Conservation (phyloP, 2,329 filamentous ascomycete genomes). For the Ophiostoma piceae region DNA sequence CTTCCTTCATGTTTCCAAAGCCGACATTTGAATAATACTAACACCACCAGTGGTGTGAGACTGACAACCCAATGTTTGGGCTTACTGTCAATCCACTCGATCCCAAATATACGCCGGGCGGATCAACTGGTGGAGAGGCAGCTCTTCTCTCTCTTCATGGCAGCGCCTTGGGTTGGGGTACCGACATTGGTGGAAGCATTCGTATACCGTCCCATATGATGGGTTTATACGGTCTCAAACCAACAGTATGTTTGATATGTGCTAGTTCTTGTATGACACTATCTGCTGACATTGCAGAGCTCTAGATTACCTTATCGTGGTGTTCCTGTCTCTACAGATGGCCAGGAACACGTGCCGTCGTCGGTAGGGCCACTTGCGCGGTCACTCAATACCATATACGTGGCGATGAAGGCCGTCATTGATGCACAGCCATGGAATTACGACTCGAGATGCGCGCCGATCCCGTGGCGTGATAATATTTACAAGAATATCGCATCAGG, state of each 20-base stretch:
- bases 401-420: slow-evolving; percentile 51
- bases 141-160: slow-evolving; percentile 35
- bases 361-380: slow-evolving; percentile 61
- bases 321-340: slow-evolving; percentile 38
- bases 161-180: slow-evolving; percentile 45
- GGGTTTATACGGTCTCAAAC: slow-evolving; percentile 34
- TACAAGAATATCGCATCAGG: slow-evolving; percentile 42
- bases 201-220: slow-evolving; percentile 35
- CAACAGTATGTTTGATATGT: slow-evolving; percentile 27
- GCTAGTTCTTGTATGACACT: slow-evolving; percentile 36
- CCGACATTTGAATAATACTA: not conserved
- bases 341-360: slow-evolving; percentile 36
- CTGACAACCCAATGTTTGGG: slow-evolving; percentile 37
- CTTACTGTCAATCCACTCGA: slow-evolving; percentile 36
- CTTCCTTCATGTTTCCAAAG: not conserved
- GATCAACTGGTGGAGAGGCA: slow-evolving; percentile 38
- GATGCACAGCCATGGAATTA: slow-evolving; percentile 56
- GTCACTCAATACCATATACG: slow-evolving; percentile 48
- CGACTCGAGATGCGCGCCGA: slow-evolving; percentile 62
- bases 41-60: slow-evolving; percentile 30
- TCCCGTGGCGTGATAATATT: slow-evolving; percentile 46
- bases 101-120: slow-evolving; percentile 34
- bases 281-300: slow-evolving; percentile 33
- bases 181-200: slow-evolving; percentile 32
- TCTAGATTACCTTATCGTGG: slow-evolving; percentile 50